These are phyloP conservation scores for Pinus taeda DNA, from an alignment of 75 land plant species.

Conservation along the genomic window DNA sequence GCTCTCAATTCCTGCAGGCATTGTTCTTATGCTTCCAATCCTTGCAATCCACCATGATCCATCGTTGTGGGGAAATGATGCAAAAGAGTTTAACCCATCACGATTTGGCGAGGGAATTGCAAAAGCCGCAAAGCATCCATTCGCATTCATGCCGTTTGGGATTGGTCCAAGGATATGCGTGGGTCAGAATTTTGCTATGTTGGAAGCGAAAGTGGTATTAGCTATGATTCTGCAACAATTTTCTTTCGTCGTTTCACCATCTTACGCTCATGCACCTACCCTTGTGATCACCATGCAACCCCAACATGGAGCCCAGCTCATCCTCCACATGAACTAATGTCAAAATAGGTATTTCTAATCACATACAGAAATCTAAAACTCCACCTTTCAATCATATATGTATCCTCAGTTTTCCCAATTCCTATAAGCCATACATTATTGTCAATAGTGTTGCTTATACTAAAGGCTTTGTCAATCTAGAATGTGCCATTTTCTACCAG, in stretches of 20 bases:
- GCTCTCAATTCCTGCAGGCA: conserved; percentile 33
- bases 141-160: conserved; percentile 43
- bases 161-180: conserved; percentile 43
- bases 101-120: conserved; percentile 28
- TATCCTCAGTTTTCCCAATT: too few species aligned
- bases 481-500: too few species aligned
- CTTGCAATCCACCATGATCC: conserved; percentile 46
- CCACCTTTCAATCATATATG: too few species aligned
- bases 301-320: conserved; percentile 28
- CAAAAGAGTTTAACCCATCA: conserved; percentile 54
- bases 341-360: too few species aligned
- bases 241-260: conserved; percentile 32
- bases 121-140: conserved; percentile 13
- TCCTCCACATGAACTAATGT: conserved; percentile 11
- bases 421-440: too few species aligned
- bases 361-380: too few species aligned
- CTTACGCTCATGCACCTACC: conserved; percentile 40
- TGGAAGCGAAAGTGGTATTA: conserved; percentile 33
- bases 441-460: too few species aligned
- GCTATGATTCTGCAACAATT: conserved; percentile 42
- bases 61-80: conserved; percentile 51
- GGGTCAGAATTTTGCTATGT: conserved; percentile 46
- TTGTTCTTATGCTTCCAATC: conserved; percentile 32
- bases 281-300: conserved; percentile 19
- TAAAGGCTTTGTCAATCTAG: too few species aligned